Evolutionary conservation across 768 basidiomycete genomes (phyloP), one percentile per base, ranked within the genome.

Genomic region (Podaxis carcinomalis): DNA sequence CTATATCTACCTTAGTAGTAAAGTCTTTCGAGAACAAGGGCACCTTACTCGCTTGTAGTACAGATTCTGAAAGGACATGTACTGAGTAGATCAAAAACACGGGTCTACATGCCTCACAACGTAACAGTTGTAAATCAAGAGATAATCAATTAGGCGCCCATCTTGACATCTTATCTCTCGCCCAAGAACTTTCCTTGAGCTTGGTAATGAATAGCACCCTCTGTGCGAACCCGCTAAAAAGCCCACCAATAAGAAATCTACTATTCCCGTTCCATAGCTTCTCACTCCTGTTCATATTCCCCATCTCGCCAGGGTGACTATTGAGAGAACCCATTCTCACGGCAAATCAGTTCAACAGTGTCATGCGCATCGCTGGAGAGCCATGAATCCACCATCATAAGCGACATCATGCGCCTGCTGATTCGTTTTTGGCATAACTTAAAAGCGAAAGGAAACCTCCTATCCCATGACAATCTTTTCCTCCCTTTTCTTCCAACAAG

Each of bases 21-120:
- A 61, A 28, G 40, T 59, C 19, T 44, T 44, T 1, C 47, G 40
- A 39, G 51, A 5, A 54, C 28, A 21, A 4, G 51, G 36, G 6
- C 3, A 39, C 19, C 53, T 78, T 72, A 93, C 93, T 67, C 93
- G 85, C 73, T 92, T 92, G 77, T 93, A 95, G 75, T 95, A 97
- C 47, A 93, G 68, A 71, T 97, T 96, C 35, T 80, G 79, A 75
- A 92, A 89, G 46, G 84, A 85, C 89, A 90, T 90, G 64, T 35
- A 10, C 37, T 19, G 25, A 49, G 51, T 21, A 27, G 54, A 32
- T 28, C 21, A 39, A 11, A 27, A 23, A n/a, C 11, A 27, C 27
- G 16, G 46, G 16, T 6, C 11, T 23, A 36, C 28, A 5, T 40
- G 25, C 39, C 36, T 25, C 57, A 46, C 23, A 42, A 50, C 49